A percentile compares a stretch with the other conserved stretches of the same genome.
phyloP scores from a whole-genome alignment of 352 stramenopile species.

The Globisporangium viniferum region DNA sequence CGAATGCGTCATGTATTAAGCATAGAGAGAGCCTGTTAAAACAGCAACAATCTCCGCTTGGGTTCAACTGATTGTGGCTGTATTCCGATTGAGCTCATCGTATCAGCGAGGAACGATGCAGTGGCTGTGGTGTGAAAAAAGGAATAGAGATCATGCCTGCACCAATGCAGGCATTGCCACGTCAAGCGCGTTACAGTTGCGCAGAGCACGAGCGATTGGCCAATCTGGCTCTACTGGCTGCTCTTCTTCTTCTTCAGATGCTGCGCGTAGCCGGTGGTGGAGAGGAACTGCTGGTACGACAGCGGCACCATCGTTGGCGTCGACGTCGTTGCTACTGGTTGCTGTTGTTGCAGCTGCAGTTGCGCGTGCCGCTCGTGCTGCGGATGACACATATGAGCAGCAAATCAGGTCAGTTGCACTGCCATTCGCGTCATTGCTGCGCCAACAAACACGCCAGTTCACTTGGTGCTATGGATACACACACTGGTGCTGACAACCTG shows the following conservation, averaged over 20 bases:
- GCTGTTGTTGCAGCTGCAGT: constrained; percentile 11
- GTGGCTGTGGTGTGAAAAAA: not conserved
- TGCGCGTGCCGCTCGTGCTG: not conserved
- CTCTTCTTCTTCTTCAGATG: constrained; percentile 23
- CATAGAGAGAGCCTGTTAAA: not conserved
- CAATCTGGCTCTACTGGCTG: constrained; percentile 5
- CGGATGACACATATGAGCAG: not conserved
- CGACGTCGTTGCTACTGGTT: not conserved
- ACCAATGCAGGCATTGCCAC: not conserved
- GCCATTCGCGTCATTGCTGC: not conserved
- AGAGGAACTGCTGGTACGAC: constrained; percentile 47
- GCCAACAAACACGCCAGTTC: not conserved
- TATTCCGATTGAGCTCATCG: not conserved
- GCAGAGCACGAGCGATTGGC: not conserved
- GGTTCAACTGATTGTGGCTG: not conserved
- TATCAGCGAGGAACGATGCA: not conserved
- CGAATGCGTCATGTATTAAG: too few relatives aligned
- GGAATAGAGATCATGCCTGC: not conserved
- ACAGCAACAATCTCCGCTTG: constrained; percentile 1
- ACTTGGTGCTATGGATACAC: not conserved
- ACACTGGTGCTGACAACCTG: not conserved
- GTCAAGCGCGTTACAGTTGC: not conserved
- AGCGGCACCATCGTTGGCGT: constrained; percentile 16
- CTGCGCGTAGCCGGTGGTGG: constrained; percentile 53
- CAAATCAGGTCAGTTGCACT: not conserved